Evolutionary conservation across 768 basidiomycete species (phyloP), one percentile per base, ranked within the genome.

Genomic region (Lactarius hatsudake): DNA sequence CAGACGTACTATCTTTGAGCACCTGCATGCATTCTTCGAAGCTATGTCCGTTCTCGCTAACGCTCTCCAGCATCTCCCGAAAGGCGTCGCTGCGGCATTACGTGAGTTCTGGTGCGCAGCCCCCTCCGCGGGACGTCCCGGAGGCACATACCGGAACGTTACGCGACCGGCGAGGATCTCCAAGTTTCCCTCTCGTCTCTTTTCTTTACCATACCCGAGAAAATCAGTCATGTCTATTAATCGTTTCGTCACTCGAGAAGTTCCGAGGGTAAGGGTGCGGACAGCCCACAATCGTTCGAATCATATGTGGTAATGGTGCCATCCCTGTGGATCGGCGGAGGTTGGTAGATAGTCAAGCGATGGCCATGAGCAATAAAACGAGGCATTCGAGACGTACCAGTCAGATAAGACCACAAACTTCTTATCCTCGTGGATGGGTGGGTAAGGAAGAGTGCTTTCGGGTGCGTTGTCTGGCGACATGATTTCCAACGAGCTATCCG

Each of bases 261-360:
- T 13, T 59, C 40, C 5, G 15, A 36, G 10, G 18, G 20, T 15
- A 61, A 45, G 26, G 18, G 70, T 53, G 43, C 59, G 38, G 36
- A 38, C 36, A 15, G 72, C 87, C 69, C 74, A 94, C 91, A 94
- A 73, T 97, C 95, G 76, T 98, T 98, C 8, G 92, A 94, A 75
- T 98, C 95, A 73, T 84, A 86, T 48, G 85, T 94, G 3, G 95
- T 96, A 78, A 98, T 96, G 17, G 95, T 98, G 72, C 91, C 91
- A 79, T 94, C 91, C 92, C 91, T 93, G 75, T 6, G n/a, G 4
- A 26, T 1, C 18, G n/a, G 36, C 23, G 18, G 43, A 20, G 26
- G 48, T 36, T 23, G 15, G 13, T 40, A 15, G 40, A n/a, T 23
- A 6, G 23, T 56, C 32, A 51, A 18, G 36, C 30, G 26, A 34